phyloP scores from a whole-genome alignment of 805 yeast species.

The Zygosaccharomyces lentus region DNA sequence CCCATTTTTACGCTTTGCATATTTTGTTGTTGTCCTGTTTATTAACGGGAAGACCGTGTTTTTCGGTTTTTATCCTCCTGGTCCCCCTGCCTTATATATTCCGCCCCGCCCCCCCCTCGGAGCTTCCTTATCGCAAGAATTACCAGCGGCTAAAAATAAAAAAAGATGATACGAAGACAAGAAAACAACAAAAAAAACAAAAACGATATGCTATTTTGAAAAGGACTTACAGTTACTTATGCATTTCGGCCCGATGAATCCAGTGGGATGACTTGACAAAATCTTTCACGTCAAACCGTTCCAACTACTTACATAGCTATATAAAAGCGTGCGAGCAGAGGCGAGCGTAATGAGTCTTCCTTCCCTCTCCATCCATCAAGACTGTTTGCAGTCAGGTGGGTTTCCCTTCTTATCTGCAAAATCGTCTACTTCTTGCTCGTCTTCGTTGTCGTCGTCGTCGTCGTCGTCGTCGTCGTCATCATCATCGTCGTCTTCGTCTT shows the following conservation, averaged over 20 bases:
- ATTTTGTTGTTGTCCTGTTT: background rate
- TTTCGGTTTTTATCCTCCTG: background rate
- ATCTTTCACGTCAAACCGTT: background rate
- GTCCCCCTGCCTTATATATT: background rate
- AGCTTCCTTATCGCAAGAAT: background rate
- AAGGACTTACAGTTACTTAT: background rate
- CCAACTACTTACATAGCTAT: background rate
- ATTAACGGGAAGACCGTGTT: background rate
- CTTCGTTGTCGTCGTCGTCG: conserved; percentile 38
- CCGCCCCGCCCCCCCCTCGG: background rate
- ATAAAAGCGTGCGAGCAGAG: background rate
- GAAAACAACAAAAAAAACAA: too few relatives aligned
- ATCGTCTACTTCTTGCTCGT: conserved; percentile 41
- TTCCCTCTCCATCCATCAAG: conserved; percentile 36
- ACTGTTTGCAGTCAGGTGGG: conserved; percentile 70
- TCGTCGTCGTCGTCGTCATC: conserved; percentile 41
- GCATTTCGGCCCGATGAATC: background rate
- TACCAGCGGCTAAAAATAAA: background rate
- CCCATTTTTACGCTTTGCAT: background rate
- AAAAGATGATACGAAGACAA: too few relatives aligned
- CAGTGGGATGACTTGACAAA: background rate
- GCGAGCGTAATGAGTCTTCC: background rate
- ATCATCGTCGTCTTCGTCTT: conserved; percentile 48
- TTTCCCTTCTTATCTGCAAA: conserved; percentile 47
- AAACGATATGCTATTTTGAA: background rate